phyloP scores from a whole-genome alignment of 2,329 filamentous ascomycete genomes.

The Beauveria scarabaeidicola region DNA sequence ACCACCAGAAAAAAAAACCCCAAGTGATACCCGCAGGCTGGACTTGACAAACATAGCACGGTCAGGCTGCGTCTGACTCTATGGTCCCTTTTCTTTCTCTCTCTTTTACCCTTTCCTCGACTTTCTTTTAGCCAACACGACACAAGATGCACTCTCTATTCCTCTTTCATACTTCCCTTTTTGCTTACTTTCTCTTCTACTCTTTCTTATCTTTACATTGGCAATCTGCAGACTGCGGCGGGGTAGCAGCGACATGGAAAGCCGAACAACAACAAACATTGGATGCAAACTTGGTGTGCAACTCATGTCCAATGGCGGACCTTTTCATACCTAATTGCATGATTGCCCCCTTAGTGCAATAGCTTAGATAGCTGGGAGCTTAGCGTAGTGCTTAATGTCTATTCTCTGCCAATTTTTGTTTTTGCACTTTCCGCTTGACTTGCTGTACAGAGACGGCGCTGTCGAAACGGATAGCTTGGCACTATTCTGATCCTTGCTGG shows the following conservation, averaged over 20 bases:
- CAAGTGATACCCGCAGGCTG: neutral
- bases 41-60: neutral
- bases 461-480: neutral
- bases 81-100: neutral
- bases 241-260: neutral
- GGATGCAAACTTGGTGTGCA: neutral
- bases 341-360: neutral
- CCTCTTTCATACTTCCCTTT: neutral
- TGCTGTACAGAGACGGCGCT: neutral
- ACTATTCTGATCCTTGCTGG: neutral
- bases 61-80: neutral
- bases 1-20: neutral
- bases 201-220: constrained; percentile 4
- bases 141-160: neutral
- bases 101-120: neutral
- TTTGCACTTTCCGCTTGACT: neutral
- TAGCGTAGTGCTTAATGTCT: constrained; percentile 11
- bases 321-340: neutral
- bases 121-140: neutral
- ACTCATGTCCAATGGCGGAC: too few relatives aligned
- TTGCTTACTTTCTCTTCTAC: neutral
- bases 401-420: neutral
- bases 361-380: constrained; percentile 2
- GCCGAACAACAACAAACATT: neutral
- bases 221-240: neutral